Conservation (phyloP, 805 yeast genomes). For the Ogataea polymorpha region DNA sequence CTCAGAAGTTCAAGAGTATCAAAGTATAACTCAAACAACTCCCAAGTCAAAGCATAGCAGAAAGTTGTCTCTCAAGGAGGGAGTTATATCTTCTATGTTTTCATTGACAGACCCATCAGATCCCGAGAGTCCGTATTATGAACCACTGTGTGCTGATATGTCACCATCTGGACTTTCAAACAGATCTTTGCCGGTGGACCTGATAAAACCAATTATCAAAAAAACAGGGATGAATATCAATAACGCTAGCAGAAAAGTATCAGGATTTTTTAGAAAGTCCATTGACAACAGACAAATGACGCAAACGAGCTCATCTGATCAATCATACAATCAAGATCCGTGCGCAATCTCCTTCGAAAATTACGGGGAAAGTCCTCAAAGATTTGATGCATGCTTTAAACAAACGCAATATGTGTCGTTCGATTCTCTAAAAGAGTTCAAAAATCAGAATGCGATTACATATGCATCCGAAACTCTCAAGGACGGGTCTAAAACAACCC, state of each 20-base stretch:
- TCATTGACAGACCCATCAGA: slow-evolving; percentile 21
- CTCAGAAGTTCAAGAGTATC: slow-evolving; percentile 6
- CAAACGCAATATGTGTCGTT: slow-evolving; percentile 35
- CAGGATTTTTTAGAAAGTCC: slow-evolving; percentile 26
- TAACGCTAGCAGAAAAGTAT: slow-evolving; percentile 27
- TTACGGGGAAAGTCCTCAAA: no score
- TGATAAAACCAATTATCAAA: slow-evolving; percentile 24
- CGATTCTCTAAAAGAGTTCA: slow-evolving; percentile 35
- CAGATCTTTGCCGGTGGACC: slow-evolving; percentile 14
- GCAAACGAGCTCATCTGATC: no score
- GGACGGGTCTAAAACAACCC: background rate
- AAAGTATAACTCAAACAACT: slow-evolving; percentile 13
- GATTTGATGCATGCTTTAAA: background rate
- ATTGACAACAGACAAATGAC: slow-evolving; percentile 16
- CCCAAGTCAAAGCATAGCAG: slow-evolving; percentile 5
- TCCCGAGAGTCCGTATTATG: slow-evolving; percentile 25
- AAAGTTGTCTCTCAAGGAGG: slow-evolving; percentile 17
- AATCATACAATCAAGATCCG: no score
- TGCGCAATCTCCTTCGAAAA: no score
- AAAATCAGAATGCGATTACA: background rate
- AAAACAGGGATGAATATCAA: slow-evolving; percentile 27
- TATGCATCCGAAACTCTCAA: background rate
- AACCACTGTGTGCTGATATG: slow-evolving; percentile 8
- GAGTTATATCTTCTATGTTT: slow-evolving; percentile 19
- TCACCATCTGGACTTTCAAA: slow-evolving; percentile 9